Conservation (phyloP, 345 rosid genomes). For the Pistacia integerrima region DNA sequence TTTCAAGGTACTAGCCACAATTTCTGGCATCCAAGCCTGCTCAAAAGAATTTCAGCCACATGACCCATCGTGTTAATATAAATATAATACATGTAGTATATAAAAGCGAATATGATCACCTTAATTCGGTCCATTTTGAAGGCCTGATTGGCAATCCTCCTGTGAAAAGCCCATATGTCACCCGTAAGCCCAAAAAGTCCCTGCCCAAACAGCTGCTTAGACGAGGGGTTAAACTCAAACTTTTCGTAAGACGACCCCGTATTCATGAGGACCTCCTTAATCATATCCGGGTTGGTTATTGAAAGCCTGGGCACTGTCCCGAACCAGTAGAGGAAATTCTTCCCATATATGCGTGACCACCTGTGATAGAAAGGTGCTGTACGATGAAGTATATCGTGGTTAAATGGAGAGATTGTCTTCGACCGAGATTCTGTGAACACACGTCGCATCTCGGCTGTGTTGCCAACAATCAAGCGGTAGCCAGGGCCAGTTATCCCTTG, state of each 20-base stretch:
- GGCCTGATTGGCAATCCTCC: conserved; percentile 68
- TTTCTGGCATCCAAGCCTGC: conserved; percentile 76
- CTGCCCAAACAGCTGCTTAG: conserved; percentile 57
- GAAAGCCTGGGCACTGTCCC: conserved; percentile 72
- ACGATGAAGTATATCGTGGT: conserved; percentile 48
- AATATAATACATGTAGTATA: too few relatives aligned
- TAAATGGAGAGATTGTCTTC: conserved; percentile 36
- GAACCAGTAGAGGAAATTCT: conserved; percentile 75
- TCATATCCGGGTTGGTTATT: conserved; percentile 55
- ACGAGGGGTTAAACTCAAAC: conserved; percentile 49
- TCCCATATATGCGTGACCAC: conserved; percentile 63
- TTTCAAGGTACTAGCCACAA: conserved; percentile 46
- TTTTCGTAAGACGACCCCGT: conserved; percentile 44
- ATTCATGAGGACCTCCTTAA: conserved; percentile 57
- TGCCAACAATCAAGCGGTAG: conserved; percentile 62
- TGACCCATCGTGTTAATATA: not conserved
- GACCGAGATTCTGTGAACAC: conserved; percentile 41
- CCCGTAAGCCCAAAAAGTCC: conserved; percentile 77
- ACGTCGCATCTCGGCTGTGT: conserved; percentile 52
- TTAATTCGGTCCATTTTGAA: conserved; percentile 65
- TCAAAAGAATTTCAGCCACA: not conserved
- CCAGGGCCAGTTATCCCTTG: conserved; percentile 60
- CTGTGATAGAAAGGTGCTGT: conserved; percentile 54
- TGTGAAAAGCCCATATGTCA: conserved; percentile 62
- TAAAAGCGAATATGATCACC: conserved; percentile 36